Conservation (phyloP, 371 early-diverging fungal genomes). For the Agmasoma carcini region DNA sequence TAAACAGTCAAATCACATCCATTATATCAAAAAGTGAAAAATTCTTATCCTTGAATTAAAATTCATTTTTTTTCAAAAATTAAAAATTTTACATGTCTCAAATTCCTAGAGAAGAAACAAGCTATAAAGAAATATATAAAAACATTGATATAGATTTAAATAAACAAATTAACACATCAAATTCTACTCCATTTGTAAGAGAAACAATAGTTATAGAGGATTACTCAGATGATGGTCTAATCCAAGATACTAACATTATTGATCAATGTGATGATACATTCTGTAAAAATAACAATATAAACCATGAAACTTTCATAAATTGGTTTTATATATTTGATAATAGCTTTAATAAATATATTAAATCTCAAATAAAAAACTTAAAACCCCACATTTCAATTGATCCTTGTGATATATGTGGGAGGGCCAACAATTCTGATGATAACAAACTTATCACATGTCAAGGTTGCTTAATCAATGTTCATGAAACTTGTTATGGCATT, state of each 20-base stretch:
- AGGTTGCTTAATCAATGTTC: conserved; percentile 52
- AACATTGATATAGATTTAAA: conserved; percentile 13
- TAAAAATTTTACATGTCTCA: conserved; percentile 2
- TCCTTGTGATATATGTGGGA: conserved; percentile 51
- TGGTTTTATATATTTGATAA: neutral
- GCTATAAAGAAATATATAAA: conserved; percentile 15
- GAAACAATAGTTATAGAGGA: neutral
- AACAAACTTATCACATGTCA: conserved; percentile 42
- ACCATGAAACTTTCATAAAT: neutral
- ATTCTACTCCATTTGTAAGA: neutral
- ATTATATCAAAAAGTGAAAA: too few species aligned
- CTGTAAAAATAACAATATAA: conserved; percentile 1
- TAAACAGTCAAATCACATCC: too few species aligned
- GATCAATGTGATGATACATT: conserved; percentile 18
- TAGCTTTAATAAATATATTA: neutral
- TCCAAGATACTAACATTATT: neutral
- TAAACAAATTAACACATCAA: conserved; percentile 3
- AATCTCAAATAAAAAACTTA: neutral
- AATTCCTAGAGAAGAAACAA: conserved; percentile 18
- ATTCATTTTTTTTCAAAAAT: too few species aligned
- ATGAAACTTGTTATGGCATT: conserved; percentile 53
- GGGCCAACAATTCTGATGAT: conserved; percentile 22
- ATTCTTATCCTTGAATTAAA: too few species aligned
- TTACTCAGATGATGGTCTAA: too few species aligned
- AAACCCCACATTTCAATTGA: neutral